Base-by-base conservation (phyloP, 2,329 filamentous ascomycete species). In the Aspergillus terreus region DNA sequence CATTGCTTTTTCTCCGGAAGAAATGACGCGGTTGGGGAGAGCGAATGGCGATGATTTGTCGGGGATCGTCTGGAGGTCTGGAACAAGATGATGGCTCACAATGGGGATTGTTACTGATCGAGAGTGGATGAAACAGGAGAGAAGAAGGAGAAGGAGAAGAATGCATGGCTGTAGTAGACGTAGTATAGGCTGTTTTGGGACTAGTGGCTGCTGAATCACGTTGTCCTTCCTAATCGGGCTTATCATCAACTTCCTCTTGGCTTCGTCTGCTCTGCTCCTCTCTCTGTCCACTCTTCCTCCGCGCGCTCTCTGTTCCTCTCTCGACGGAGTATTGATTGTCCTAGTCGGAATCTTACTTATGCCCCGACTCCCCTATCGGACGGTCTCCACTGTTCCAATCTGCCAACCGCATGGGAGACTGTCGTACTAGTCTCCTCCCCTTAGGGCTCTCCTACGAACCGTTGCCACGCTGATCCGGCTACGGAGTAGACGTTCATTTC, bases 31-130 rank as follows among this genome's bases (percentile, higher is more conserved):
- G 15, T 36, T 10, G 33, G 44, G 7, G 49, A n/a, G 30, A 21
- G 25, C 14, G 32, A 32, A n/a, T 15, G 19, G 25, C n/a, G 15
- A 11, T 25, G 12, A 21, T 40, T 32, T 33, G 35, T 47, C 32
- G 25, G 32, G 10, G 11, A 10, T 42, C 3, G 35, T 38, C 35
- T 15, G 35, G 35, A 17, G 5, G 6, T 23, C 23, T 23, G 23
- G 23, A 23, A 23, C 15, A 38, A 38, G 27, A 42, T 47, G 49
- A 47, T 47, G 27, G 15, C 49, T 51, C 44, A 43, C 44, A 51
- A 46, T 35, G 23, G 9, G 6, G 12, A 50, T 50, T 50, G 42
- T 46, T 46, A 46, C 35, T 45, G 30, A 40, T 45, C 48, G 44
- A 19, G 42, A 14, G 32, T 27, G n/a, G 27, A 32, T 38, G 14